Base-by-base conservation (phyloP, 2,329 filamentous ascomycete genomes). In the Aspergillus sp. region DNA sequence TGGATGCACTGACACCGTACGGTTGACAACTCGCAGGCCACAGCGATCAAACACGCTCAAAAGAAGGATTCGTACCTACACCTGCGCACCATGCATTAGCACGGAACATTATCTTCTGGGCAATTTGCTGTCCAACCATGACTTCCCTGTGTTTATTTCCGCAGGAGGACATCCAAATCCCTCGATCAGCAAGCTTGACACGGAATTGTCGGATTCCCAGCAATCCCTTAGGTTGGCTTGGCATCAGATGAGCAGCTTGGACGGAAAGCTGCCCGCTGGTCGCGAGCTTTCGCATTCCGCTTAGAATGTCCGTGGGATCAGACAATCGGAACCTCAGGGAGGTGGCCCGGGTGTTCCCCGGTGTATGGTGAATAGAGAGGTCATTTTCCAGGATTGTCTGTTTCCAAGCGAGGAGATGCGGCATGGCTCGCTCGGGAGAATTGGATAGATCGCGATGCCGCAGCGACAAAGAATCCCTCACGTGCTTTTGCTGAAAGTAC, bases 151-250 rank as follows among this genome's bases (percentile, higher is more conserved):
- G 11, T 30, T 30, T 30, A 30, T 30, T 30, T 30, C 26, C 26
- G 26, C 26, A 11, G 26, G 18, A 13, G 18, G 7, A 44, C 6
- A 22, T 22, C 18, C 42, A 11, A 11, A 44, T 44, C 11, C 24
- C 18, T 12, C 20, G 18, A 12, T 22, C 7, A 39, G 36, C 9
- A 26, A 47, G 44, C 22, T 47, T 22, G 24, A 47, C 30, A 32
- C 32, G 53, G 34, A 55, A 43, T 53, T 24, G 42, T 62, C 61
- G 59, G 61, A 48, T 62, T 60, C 58, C 59, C 61, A 61, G 61
- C 48, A 60, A 61, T 61, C 56, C 59, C 51, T 58, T 42, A 32
- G 18, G 39, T 48, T 17, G n/a, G 43, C 61, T 64, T 63, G 62
- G 61, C 63, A 63, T 64, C 59, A 62, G 59, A 61, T 59, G 57